Percentiles rank a stretch among this genome's conserved stretches.
phyloP scores from a whole-genome alignment of 306 rosid genomes.

The Sechiopsis laciniata region DNA sequence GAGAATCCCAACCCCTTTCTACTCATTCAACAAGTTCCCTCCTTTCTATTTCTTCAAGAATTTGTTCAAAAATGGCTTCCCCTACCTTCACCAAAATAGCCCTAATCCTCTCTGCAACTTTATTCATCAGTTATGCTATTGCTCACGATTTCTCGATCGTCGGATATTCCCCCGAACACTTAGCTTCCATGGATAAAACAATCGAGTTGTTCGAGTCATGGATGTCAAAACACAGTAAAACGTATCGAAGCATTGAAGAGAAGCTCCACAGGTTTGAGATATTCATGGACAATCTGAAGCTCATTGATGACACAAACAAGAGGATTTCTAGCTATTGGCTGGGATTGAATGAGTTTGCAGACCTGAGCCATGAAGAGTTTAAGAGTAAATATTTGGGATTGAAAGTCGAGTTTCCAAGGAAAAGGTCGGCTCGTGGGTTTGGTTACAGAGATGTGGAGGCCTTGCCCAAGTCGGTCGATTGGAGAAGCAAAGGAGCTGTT shows the following conservation, averaged over 20 bases:
- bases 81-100: conserved; percentile 29
- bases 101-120: conserved; percentile 25
- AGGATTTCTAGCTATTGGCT: conserved; percentile 39
- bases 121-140: conserved; percentile 23
- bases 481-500: conserved; percentile 54
- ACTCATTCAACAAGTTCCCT: conserved; percentile 26
- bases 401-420: conserved; percentile 25
- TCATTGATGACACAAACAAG: conserved; percentile 48
- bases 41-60: background rate
- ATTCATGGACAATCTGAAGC: conserved; percentile 42
- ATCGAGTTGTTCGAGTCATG: conserved; percentile 40
- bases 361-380: conserved; percentile 49
- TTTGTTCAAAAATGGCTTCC: conserved; percentile 29
- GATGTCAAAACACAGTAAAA: conserved; percentile 39
- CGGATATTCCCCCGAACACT: conserved; percentile 38
- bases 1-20: conserved; percentile 8
- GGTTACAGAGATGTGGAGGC: conserved; percentile 33
- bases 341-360: conserved; percentile 48
- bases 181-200: conserved; percentile 37
- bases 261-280: conserved; percentile 42
- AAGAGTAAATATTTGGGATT: conserved; percentile 43
- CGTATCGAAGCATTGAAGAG: conserved; percentile 36
- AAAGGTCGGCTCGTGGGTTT: conserved; percentile 28
- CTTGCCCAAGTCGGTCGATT: conserved; percentile 43
- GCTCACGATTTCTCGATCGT: conserved; percentile 40